These are phyloP conservation scores for Noccaea caerulescens DNA, from an alignment of 345 rosid genomes.

Conservation along the genomic window DNA sequence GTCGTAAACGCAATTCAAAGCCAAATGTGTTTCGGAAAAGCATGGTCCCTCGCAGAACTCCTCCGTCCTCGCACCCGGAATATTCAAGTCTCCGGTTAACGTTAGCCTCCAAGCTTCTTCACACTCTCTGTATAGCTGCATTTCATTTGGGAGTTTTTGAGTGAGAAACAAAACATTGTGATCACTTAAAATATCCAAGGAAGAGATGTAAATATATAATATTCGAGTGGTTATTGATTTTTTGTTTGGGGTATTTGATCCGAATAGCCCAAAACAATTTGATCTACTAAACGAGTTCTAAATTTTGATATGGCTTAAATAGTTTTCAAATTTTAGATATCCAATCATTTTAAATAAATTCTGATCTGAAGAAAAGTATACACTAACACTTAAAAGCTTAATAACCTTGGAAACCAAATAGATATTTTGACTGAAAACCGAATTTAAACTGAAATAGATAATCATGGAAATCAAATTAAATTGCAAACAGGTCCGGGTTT, in stretches of 20 bases:
- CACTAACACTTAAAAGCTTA: neutral
- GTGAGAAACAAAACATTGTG: neutral
- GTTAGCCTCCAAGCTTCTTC: constrained; percentile 70
- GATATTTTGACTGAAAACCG: neutral
- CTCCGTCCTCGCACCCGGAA: constrained; percentile 51
- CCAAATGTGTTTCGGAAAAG: constrained; percentile 69
- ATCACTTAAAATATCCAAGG: neutral
- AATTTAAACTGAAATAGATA: neutral
- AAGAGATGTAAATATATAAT: neutral
- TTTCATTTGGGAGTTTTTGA: neutral
- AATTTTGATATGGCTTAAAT: neutral
- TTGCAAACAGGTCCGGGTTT: too few species aligned
- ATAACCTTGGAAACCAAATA: neutral
- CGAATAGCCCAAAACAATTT: neutral
- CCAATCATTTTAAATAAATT: neutral
- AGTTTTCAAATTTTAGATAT: neutral
- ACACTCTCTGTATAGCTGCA: constrained; percentile 73
- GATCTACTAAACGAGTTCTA: neutral
- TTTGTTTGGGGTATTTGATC: neutral
- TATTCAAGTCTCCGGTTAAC: constrained; percentile 61
- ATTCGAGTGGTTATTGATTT: neutral
- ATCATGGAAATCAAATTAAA: neutral
- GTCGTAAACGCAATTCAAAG: constrained; percentile 65
- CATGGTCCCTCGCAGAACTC: constrained; percentile 81
- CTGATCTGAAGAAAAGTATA: too few species aligned